Base-by-base conservation (phyloP, 345 rosid species). In the Hevea brasiliensis region DNA sequence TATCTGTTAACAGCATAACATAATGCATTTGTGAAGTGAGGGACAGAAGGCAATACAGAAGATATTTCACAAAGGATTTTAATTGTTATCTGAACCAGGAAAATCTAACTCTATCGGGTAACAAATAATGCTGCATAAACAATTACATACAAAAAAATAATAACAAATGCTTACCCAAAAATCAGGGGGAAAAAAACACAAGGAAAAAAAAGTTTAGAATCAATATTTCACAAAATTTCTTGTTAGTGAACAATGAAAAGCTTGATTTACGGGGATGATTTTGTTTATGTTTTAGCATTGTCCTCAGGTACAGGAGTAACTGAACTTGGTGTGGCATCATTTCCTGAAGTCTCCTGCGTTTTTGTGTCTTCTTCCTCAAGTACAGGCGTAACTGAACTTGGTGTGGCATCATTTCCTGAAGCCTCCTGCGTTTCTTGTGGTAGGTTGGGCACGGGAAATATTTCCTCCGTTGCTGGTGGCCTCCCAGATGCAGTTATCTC, bases 391-490 rank as follows among this genome's bases (percentile, higher is more conserved):
- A 12, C 55, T 56, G 78, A 42, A 35, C 53, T 72, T 20, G 74
- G 35, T 6, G 59, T 76, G 61, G 37, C 54, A 44, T 79, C 84
- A 48, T 57, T 75, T 68, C 13, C 35, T 5, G 79, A 32, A 61
- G 21, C 74, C 60, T 73, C 61, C 26, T 59, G 72, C 2, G 27
- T 67, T 75, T 76, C 83, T 79, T 75, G 72, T 35, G 70, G 54
- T 1, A 59, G 69, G 26, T 10, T 6, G 2, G 48, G 81, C 40
- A 75, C 59, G 11, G 80, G 60, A 27, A 32, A 65, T 11, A 76
- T 72, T 80, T 83, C 87, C 81, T 77, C 54, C 8, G 78, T 76
- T 21, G 29, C 23, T 7, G 74, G 58, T 27, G 72, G 76, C 72
- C 77, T 72, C 20, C 50, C 24, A 45, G 78, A 67, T 45, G 71